Evolutionary conservation across 257 asterid species (phyloP).

Genomic region (Jacaranda mimosifolia): DNA sequence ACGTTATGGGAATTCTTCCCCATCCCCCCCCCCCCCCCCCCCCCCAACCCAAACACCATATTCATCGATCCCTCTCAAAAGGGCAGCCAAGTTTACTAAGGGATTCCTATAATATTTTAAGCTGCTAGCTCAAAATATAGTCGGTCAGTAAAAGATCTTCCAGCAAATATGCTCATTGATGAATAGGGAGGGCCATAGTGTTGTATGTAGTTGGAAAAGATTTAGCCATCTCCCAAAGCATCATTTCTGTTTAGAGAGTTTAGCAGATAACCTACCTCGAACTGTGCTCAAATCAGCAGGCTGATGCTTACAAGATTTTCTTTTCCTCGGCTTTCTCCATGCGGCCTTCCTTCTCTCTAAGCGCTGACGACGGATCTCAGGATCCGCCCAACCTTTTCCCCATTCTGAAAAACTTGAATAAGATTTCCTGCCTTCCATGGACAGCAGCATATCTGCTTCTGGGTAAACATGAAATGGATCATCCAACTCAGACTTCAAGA

Average conservation of each 20-base stretch:
- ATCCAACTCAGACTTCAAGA: constrained; percentile 52
- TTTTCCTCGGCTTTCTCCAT: constrained; percentile 50
- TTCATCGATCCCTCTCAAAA: too few species aligned
- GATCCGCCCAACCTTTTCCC: constrained; percentile 93
- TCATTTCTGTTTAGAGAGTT: constrained; percentile 55
- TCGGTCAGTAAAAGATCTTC: too few species aligned
- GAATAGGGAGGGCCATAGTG: neutral
- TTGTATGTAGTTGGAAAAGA: neutral
- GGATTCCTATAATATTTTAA: too few species aligned
- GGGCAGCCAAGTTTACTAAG: too few species aligned
- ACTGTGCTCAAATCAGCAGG: constrained; percentile 56
- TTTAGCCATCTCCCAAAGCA: neutral
- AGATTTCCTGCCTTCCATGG: constrained; percentile 48
- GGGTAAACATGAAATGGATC: constrained; percentile 60
- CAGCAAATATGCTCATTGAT: neutral
- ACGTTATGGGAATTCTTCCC: too few species aligned
- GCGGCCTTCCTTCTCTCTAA: constrained; percentile 42
- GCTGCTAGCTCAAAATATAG: too few species aligned
- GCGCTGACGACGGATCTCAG: constrained; percentile 78
- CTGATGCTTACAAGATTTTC: constrained; percentile 42
- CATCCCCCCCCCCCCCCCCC: too few species aligned
- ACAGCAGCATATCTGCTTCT: constrained; percentile 79
- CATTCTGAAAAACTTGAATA: constrained; percentile 75
- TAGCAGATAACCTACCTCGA: constrained; percentile 75
- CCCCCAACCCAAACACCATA: too few species aligned